Evolutionary conservation across 495 filamentous ascomycete genomes (phyloP).

Genomic region (Tetracladium marchalianum): DNA sequence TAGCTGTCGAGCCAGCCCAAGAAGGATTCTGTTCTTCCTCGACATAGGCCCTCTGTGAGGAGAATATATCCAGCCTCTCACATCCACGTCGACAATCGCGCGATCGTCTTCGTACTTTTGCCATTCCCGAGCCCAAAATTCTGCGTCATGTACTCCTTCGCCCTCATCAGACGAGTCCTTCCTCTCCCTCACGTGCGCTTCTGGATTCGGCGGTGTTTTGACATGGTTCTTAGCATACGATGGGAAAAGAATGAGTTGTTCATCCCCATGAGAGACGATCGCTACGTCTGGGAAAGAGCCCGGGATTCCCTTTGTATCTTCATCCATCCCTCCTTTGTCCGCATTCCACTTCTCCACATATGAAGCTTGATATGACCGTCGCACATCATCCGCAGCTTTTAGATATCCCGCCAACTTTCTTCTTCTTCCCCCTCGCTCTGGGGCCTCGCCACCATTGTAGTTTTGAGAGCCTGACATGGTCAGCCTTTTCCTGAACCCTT

Average conservation of each 20-base stretch:
- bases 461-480: conserved; percentile 19
- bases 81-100: conserved; percentile 84
- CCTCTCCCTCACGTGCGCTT: conserved; percentile 15
- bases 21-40: conserved; percentile 72
- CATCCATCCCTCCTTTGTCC: conserved; percentile 40
- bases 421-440: conserved; percentile 59
- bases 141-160: conserved; percentile 34
- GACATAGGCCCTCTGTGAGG: conserved; percentile 82
- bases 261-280: conserved; percentile 66
- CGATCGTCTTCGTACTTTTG: conserved; percentile 62
- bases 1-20: conserved; percentile 73
- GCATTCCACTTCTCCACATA: conserved; percentile 48
- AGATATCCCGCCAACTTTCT: conserved; percentile 78
- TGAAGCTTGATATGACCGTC: conserved; percentile 83
- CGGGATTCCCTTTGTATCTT: conserved; percentile 51
- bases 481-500: conserved; percentile 6
- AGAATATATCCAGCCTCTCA: conserved; percentile 82
- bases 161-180: conserved; percentile 10
- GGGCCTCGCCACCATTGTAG: conserved; percentile 15
- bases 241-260: conserved; percentile 91
- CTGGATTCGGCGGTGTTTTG: conserved; percentile 25
- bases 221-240: conserved; percentile 66
- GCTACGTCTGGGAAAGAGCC: conserved; percentile 74
- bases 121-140: conserved; percentile 64
- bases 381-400: conserved; percentile 81